A percentile compares a stretch with the other conserved stretches of the same genome.
These are phyloP conservation scores for Begonia fuchsioides DNA, from an alignment of 306 rosid genomes.

Conservation along the genomic window DNA sequence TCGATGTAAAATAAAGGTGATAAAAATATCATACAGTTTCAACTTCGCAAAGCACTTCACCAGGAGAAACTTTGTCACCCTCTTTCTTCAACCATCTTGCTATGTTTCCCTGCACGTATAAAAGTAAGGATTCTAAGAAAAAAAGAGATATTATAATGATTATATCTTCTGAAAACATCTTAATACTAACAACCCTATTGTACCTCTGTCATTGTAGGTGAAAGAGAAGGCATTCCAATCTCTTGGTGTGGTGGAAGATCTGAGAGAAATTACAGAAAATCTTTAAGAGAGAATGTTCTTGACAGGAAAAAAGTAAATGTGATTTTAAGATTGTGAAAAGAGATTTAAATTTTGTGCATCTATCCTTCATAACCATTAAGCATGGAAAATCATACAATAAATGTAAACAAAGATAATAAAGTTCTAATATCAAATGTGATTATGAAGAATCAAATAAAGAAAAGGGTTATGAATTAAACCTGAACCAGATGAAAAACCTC, in stretches of 20 bases:
- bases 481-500: conserved; percentile 74
- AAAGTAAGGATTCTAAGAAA: conserved; percentile 16
- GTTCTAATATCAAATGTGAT: neutral
- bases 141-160: conserved; percentile 6
- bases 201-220: conserved; percentile 98
- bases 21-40: conserved; percentile 70
- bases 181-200: conserved; percentile 6
- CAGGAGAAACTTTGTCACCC: conserved; percentile 83
- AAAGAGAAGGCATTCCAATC: conserved; percentile 97
- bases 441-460: conserved; percentile 1
- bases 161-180: conserved; percentile 6
- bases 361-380: no score
- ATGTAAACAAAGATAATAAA: neutral
- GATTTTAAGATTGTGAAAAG: neutral
- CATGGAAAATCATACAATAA: no score
- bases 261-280: conserved; percentile 26
- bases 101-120: conserved; percentile 65
- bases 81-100: conserved; percentile 99
- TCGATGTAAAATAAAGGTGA: no score
- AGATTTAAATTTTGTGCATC: no score
- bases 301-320: neutral
- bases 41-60: conserved; percentile 99
- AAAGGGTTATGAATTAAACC: conserved; percentile 36
- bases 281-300: neutral
- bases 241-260: conserved; percentile 97